Evolutionary conservation across 192 early-diverging fungal genomes (phyloP), one percentile per base, ranked within the genome.

Genomic region (Backusella australiensis): DNA sequence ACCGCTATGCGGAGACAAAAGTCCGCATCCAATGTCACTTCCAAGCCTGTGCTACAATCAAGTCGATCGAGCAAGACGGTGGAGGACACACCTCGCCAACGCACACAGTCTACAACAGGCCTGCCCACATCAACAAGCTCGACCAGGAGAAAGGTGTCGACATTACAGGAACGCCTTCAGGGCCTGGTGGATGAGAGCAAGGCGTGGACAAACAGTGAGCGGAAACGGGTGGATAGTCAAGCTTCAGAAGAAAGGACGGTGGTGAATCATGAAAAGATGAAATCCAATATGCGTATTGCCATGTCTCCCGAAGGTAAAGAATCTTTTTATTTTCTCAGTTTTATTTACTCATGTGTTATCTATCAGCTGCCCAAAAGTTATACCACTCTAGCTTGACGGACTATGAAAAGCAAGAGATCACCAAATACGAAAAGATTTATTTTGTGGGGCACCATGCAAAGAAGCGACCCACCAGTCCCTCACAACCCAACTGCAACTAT

Each of bases 381-480:
- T 65, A 74, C 6, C 72, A 74, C 14, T 74, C 26, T n/a, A 65
- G 23, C 11, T 41, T 74, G 36, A 65, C 72, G 14, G 35, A n/a
- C 19, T 74, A 74, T 39, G 72, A 74, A 74, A 59, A 65, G 21
- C 21, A 36, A 34, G 72, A 74, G 6, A 74, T 74, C 6, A 21
- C 26, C 26, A 39, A 74, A 15, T 74, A 74, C 4, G 53, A 74
- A 14, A 38, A 63, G n/a, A 26, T 74, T 3, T 63, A 74, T 26
- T 74, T 38, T 17, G 52, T 74, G 4, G 36, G 53, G 34, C 90
- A 90, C 34, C 74, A 75, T 49, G 59, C 74, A n/a, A 34, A 46
- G 29, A 75, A 75, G 26, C 52, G 59, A 35, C 65, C 59, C n/a
- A 19, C 74, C 21, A 34, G 29, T 11, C 65, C 65, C n/a, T 39